Base-by-base conservation (phyloP, 2,329 filamentous ascomycete species). In the Calonectria henricotiae region DNA sequence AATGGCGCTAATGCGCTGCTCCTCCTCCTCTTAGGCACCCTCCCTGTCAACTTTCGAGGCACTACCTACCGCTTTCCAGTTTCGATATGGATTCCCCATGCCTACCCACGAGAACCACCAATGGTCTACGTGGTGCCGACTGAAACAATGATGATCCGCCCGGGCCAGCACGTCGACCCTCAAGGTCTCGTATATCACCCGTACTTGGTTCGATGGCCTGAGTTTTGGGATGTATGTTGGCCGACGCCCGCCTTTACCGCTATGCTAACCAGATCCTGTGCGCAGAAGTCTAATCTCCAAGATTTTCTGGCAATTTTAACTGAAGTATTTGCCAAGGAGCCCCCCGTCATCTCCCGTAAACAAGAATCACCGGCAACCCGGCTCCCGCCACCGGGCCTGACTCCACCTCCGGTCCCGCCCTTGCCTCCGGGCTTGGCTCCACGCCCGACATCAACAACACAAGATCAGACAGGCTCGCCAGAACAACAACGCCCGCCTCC, bases 181-280 rank as follows among this genome's bases (percentile, higher is more conserved):
- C 96, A 98, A 78, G 96, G 96, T 30, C 92, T 94, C 80, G 90
- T 98, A 73, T 99, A 98, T 81, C 96, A 99, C 81, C 96, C 96
- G 43, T 99, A 98, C 81, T 86, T 99, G 55, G 94, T 94, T 37
- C 92, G 94, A 72, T 99, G 96, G 96, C 86, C 88, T 37, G 91
- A 94, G 74, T 96, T 93, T 76, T 96, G 94, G 93, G 94, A 98
- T 89, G 94, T 97, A 82, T 85, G 4, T 6, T 25, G 27, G 17
- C 25, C 5, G 5, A 5, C 30, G 7, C 35, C 55, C 30, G 30
- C 58, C 27, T 15, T 30, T 15, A n/a, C 41, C 3, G 46, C 9
- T 23, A 27, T 54, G 44, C 65, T 76, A 23, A 75, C 62, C 6
- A 4, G 1, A 39, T 60, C 32, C 7, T 11, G 17, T 62, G 23